Evolutionary conservation across 2,329 filamentous ascomycete genomes (phyloP), one percentile per base, ranked within the genome.

Genomic region (Ophiocordyceps camponoti-floridani): DNA sequence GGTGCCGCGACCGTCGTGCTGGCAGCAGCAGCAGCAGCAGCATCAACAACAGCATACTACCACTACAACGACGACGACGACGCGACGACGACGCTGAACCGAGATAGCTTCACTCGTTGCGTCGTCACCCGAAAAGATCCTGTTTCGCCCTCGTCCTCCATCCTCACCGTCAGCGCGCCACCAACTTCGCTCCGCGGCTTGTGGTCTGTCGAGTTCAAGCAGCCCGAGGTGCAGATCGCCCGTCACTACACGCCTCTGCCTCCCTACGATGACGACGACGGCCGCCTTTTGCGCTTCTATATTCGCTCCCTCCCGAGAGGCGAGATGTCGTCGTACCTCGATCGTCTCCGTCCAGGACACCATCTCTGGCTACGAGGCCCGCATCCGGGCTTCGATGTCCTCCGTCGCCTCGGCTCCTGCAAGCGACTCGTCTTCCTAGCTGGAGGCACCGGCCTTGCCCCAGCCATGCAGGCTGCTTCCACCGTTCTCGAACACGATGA

Each of bases 131-230:
- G 67, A 26, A 75, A 74, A 51, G 71, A 81, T 43, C 61, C 67
- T 23, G 71, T 86, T 40, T 83, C 83, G 0, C 70, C 75, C 1
- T 78, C 77, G 0, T 78, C 75, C 46, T 77, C 82, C 53, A 70
- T 89, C 51, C 72, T 89, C 51, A 81, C 77, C 9, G 60, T 88
- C 26, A 62, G 62, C 26, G 68, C 76, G 12, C 56, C 57, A 4
- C 52, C 49, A 1, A 45, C 48, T 50, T 62, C 63, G 62, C 52
- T 50, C 11, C 50, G 74, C 46, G 82, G 83, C 4, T 70, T 93
- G 40, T 94, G 86, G 82, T 87, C 82, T 49, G 81, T 96, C 31
- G 83, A 95, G 65, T 78, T 94, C 56, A 94, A 94, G 64, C 91
- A 96, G 64, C 91, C 91, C 2, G 80, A 94, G 59, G 65, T 96